Evolutionary conservation across 139 green algal species (phyloP).

Genomic region (Coccomyxa sp.): DNA sequence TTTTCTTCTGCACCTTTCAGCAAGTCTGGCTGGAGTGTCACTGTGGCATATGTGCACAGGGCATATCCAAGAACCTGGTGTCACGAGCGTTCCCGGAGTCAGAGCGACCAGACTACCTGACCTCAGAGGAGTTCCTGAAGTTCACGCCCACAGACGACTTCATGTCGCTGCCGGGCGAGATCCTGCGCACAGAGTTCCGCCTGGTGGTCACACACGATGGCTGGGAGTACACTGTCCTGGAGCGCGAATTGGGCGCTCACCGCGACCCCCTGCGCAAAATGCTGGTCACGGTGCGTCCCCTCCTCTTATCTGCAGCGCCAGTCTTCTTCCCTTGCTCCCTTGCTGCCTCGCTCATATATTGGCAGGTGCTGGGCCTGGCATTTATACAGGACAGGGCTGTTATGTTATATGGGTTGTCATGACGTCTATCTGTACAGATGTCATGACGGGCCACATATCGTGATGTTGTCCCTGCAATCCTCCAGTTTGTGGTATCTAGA

Average conservation of each 20-base stretch:
- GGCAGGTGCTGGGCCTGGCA: background rate
- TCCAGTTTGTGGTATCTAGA: no score
- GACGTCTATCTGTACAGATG: no score
- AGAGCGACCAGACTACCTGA: constrained; percentile 39
- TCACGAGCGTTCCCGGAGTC: constrained; percentile 24
- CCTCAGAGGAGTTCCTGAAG: constrained; percentile 32
- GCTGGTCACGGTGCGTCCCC: constrained; percentile 43
- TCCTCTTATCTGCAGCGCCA: background rate
- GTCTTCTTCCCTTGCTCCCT: background rate
- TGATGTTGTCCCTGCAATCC: no score
- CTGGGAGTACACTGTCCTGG: constrained; percentile 46
- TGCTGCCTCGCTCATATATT: background rate
- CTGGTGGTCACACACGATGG: constrained; percentile 32
- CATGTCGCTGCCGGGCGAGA: constrained; percentile 42
- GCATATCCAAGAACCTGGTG: constrained; percentile 30
- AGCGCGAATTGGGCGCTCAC: constrained; percentile 26
- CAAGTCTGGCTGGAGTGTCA: no score
- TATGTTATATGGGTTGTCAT: no score
- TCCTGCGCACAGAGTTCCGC: constrained; percentile 43
- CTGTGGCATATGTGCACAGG: background rate
- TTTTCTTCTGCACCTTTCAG: no score
- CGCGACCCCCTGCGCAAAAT: constrained; percentile 29
- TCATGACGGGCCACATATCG: no score
- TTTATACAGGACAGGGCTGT: no score
- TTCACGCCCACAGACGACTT: constrained; percentile 51